A percentile compares a stretch with the other conserved stretches of the same genome.
phyloP scores from a whole-genome alignment of 2,329 filamentous ascomycete species.

The Pseudogymnoascus sp. region DNA sequence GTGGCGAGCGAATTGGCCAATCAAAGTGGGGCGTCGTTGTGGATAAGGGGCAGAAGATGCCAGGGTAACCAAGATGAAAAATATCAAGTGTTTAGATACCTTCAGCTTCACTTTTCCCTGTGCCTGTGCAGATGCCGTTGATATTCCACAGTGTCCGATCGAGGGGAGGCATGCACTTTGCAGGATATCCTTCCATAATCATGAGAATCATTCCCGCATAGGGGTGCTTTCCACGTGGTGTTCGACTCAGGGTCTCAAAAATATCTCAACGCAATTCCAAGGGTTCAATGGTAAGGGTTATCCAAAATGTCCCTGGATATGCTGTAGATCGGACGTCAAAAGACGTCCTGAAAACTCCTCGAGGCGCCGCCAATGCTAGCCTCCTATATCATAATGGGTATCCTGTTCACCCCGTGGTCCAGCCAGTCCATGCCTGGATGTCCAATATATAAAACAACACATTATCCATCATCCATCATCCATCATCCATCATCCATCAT shows the following conservation, averaged over 20 bases:
- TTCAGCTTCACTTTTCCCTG: background rate
- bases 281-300: background rate
- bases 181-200: background rate
- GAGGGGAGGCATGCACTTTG: background rate
- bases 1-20: constrained; percentile 6
- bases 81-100: background rate
- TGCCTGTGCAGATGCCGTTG: background rate
- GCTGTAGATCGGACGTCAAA: background rate
- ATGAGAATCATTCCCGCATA: constrained; percentile 2
- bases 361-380: constrained; percentile 3
- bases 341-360: background rate
- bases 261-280: background rate
- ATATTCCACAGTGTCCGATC: background rate
- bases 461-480: background rate
- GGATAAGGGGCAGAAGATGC: constrained; percentile 1
- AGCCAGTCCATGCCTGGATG: background rate
- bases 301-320: background rate
- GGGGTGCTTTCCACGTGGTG: constrained; percentile 1
- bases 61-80: background rate
- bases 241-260: constrained; percentile 5
- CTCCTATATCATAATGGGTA: constrained; percentile 2
- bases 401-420: background rate
- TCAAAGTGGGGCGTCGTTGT: background rate
- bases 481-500: background rate
- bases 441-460: background rate